Conservation (phyloP, 257 asterid genomes). For the Anisodus tanguticus region DNA sequence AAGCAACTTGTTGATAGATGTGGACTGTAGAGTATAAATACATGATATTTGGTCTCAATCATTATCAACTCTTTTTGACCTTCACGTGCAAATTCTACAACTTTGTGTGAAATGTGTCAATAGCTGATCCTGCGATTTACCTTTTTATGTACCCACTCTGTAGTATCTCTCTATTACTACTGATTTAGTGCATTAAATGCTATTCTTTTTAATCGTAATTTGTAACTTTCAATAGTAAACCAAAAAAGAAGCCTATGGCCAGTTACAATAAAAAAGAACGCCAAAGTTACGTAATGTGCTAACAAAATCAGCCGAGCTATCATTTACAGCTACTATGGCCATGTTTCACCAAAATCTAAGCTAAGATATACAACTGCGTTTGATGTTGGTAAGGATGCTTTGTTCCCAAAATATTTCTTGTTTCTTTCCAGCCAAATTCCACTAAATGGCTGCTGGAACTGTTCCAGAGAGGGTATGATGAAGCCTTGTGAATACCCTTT, state of each 20-base stretch:
- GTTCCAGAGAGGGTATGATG: neutral
- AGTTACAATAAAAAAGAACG: neutral
- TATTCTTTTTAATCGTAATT: neutral
- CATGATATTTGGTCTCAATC: conserved; percentile 15
- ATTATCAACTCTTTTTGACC: neutral
- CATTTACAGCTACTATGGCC: neutral
- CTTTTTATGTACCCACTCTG: neutral
- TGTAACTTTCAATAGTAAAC: neutral
- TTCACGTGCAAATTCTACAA: conserved; percentile 19
- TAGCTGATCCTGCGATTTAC: conserved; percentile 4
- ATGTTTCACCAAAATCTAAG: conserved; percentile 8
- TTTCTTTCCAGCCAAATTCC: conserved; percentile 8
- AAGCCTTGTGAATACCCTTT: neutral
- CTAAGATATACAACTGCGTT: neutral
- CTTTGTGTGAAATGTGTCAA: neutral
- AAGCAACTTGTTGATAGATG: neutral
- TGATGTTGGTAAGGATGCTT: neutral
- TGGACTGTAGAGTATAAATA: neutral
- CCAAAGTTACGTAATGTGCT: neutral
- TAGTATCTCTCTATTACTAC: neutral
- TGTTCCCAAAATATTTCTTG: neutral
- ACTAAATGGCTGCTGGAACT: neutral
- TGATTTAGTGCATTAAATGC: neutral
- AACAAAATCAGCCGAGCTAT: neutral
- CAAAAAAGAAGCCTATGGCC: neutral